phyloP scores from a whole-genome alignment of 148 eudicot species.

The Amaranthus cruentus region DNA sequence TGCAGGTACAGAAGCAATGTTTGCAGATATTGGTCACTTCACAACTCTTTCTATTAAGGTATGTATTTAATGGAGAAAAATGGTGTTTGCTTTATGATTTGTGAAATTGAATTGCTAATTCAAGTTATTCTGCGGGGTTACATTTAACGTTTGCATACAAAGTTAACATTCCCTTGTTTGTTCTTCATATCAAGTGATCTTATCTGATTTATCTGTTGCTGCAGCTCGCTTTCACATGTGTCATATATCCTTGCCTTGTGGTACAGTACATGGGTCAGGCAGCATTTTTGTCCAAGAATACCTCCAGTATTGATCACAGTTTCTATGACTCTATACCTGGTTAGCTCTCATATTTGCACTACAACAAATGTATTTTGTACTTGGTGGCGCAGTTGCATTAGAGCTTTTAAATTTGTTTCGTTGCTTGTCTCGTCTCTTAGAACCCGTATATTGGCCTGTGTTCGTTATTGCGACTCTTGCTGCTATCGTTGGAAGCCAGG shows the following conservation, averaged over 20 bases:
- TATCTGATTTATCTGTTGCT: conserved; percentile 14
- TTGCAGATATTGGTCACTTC: conserved; percentile 96
- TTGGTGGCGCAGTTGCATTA: conserved; percentile 4
- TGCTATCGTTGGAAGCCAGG: conserved; percentile 88
- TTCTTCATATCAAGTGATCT: conserved; percentile 7
- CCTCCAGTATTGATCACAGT: conserved; percentile 41
- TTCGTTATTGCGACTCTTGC: conserved; percentile 87
- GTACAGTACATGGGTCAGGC: conserved; percentile 99
- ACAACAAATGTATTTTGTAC: not conserved
- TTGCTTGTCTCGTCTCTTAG: conserved; percentile 40
- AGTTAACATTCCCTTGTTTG: not conserved
- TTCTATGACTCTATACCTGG: conserved; percentile 89
- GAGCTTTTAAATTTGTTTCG: conserved; percentile 7
- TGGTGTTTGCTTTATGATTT: not conserved
- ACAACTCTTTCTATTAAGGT: conserved; percentile 71
- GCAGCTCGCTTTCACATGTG: conserved; percentile 72
- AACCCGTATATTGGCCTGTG: conserved; percentile 74
- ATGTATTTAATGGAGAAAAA: conserved; percentile 20
- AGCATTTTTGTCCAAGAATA: conserved; percentile 69
- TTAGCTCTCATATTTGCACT: conserved; percentile 29
- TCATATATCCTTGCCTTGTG: conserved; percentile 86
- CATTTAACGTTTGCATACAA: not conserved
- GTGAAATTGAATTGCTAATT: not conserved
- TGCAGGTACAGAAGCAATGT: conserved; percentile 97
- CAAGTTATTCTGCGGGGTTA: not conserved